Evolutionary conservation across 768 basidiomycete genomes (phyloP).

Genomic region (Russula brevipes): DNA sequence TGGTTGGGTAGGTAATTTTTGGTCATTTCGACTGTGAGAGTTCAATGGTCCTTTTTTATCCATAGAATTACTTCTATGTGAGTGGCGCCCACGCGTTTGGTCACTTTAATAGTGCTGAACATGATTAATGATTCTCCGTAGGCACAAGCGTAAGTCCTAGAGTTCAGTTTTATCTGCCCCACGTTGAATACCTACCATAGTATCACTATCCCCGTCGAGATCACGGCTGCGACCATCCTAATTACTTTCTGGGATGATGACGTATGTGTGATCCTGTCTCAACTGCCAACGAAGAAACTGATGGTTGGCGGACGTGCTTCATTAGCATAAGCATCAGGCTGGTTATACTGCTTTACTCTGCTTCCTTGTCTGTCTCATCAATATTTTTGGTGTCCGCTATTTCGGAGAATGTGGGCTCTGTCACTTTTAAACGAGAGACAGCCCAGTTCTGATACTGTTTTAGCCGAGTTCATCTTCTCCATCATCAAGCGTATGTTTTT

Average conservation of each 20-base stretch:
- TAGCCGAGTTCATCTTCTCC: slow-evolving; percentile 62
- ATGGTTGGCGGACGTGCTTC: not conserved
- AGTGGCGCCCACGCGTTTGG: slow-evolving; percentile 25
- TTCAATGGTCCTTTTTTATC: not conserved
- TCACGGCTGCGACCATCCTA: slow-evolving; percentile 65
- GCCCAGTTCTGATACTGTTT: not conserved
- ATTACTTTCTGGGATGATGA: slow-evolving; percentile 68
- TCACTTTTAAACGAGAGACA: not conserved
- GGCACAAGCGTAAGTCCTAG: slow-evolving; percentile 32
- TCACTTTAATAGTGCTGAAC: not conserved
- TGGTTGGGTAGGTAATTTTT: slow-evolving; percentile 30
- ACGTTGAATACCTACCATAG: slow-evolving; percentile 1
- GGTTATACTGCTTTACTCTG: slow-evolving; percentile 58
- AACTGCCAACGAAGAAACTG: not conserved
- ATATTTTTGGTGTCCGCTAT: slow-evolving; percentile 65
- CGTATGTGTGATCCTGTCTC: slow-evolving; percentile 33
- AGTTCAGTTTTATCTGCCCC: not conserved
- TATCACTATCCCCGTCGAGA: slow-evolving; percentile 68
- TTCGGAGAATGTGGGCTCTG: slow-evolving; percentile 50
- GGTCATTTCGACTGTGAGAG: not conserved
- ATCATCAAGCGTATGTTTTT: slow-evolving; percentile 51
- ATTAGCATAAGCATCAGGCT: slow-evolving; percentile 44
- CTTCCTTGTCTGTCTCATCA: slow-evolving; percentile 53
- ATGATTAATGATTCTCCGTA: not conserved
- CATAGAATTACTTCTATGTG: slow-evolving; percentile 51